These are phyloP conservation scores for Rhodotorula sp. DNA, from an alignment of 1,284 basidiomycete species.

Conservation along the genomic window DNA sequence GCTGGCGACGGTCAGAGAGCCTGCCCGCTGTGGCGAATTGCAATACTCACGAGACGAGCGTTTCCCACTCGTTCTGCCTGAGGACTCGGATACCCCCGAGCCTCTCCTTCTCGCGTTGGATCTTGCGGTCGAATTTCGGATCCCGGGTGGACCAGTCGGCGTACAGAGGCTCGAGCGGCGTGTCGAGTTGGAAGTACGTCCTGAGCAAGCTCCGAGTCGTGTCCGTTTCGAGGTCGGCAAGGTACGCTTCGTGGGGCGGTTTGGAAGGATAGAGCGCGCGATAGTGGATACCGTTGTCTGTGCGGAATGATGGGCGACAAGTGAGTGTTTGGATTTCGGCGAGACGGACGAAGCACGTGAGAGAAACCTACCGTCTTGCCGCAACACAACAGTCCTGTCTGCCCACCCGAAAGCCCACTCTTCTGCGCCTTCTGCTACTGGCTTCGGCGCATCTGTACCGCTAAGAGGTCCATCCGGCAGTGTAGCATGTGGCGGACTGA, in stretches of 20 bases:
- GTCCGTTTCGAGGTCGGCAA: slow-evolving; percentile 55
- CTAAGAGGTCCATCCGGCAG: not conserved
- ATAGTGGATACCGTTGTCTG: slow-evolving; percentile 41
- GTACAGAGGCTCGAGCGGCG: slow-evolving; percentile 74
- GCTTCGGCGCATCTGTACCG: fast-evolving
- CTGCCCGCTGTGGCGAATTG: not conserved
- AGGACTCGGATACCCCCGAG: slow-evolving; percentile 66
- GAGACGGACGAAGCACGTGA: not conserved
- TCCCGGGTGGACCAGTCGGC: slow-evolving; percentile 71
- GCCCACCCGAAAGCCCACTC: slow-evolving; percentile 43
- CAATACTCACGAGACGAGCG: slow-evolving; percentile 73
- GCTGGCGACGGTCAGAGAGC: not conserved
- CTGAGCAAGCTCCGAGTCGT: slow-evolving; percentile 71
- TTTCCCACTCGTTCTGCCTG: slow-evolving; percentile 94
- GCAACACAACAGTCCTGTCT: slow-evolving; percentile 43
- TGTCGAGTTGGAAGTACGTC: slow-evolving; percentile 85
- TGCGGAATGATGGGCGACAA: not conserved
- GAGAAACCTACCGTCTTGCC: slow-evolving; percentile 43
- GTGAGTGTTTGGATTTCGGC: not conserved
- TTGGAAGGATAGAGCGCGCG: slow-evolving; percentile 34
- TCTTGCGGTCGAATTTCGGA: slow-evolving; percentile 64
- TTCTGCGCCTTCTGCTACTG: not conserved
- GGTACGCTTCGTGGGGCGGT: slow-evolving; percentile 46
- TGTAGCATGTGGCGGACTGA: slow-evolving; percentile 5
- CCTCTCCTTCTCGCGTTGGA: slow-evolving; percentile 59